phyloP scores from a whole-genome alignment of 1,284 basidiomycete species.

The Ganoderma lingzhi region DNA sequence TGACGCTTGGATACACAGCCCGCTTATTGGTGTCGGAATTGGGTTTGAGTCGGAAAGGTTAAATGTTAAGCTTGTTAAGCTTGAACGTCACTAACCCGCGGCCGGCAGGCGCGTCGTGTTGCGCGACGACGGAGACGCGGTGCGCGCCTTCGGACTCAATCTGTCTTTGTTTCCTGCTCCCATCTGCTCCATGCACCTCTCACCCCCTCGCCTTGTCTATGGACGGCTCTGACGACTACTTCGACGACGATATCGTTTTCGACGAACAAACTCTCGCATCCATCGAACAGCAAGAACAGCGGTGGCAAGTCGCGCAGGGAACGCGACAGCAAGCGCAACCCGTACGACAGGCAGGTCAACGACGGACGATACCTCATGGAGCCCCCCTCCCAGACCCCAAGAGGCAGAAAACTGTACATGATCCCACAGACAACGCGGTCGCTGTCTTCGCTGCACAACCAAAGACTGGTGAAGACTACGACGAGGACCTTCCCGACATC shows the following conservation, averaged over 20 bases:
- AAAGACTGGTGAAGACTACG: slow-evolving; percentile 44
- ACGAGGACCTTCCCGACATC: slow-evolving; percentile 66
- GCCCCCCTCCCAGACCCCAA: slow-evolving; percentile 21
- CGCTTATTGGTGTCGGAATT: background rate
- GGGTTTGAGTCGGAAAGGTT: too few relatives aligned
- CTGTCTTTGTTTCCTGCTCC: background rate
- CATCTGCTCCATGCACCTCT: slow-evolving; percentile 17
- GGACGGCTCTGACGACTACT: slow-evolving; percentile 73
- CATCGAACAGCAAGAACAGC: slow-evolving; percentile 67
- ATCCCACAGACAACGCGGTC: slow-evolving; percentile 12
- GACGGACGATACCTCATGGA: slow-evolving; percentile 26
- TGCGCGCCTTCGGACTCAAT: background rate
- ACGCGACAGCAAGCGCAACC: slow-evolving; percentile 14
- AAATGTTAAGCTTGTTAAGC: too few relatives aligned
- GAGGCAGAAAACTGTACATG: slow-evolving; percentile 26
- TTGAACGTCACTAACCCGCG: too few relatives aligned
- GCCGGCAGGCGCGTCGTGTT: background rate
- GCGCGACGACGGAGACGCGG: background rate
- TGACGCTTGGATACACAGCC: background rate
- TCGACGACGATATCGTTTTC: slow-evolving; percentile 69
- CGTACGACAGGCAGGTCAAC: slow-evolving; percentile 17
- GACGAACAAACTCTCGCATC: slow-evolving; percentile 69
- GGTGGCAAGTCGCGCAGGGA: slow-evolving; percentile 47
- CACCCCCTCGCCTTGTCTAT: slow-evolving; percentile 44
- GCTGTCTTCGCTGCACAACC: slow-evolving; percentile 24